Base-by-base conservation (phyloP, 345 rosid species). In the Hibiscus syriacus region DNA sequence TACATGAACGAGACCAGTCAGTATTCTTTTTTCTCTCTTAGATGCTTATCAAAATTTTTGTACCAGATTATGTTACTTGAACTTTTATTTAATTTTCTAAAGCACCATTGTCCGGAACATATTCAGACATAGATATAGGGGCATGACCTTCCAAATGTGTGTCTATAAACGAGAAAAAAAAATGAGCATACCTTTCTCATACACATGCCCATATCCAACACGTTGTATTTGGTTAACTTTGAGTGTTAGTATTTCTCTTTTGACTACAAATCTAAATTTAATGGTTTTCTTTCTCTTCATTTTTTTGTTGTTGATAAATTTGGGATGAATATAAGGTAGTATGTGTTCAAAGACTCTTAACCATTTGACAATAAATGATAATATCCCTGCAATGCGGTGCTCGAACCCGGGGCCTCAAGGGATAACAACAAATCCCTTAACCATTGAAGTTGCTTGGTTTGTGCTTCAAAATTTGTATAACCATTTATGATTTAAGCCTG, bases 1-100 rank as follows among this genome's bases (percentile, higher is more conserved):
- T 92, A 19, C 96, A 84, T 70, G 99, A 95, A 73, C 81, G 99
- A 79, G 99, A 95, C 77, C 92, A 92, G 99, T 95, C 59, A 90
- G 90, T 84, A 56, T 68, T 79, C 70, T 67, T 16, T 41, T n/a
- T 78, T 16, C 55, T 50, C 43, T 8, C 69, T 62, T 17, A n/a
- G 43, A 27, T 71, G 30, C 22, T 6, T 67, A 12, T 58, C 29
- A 11, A 9, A 26, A 61, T 54, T 23, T 54, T 12, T 25, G n/a
- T 4, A 23, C 12, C 13, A 23, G 30, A 25, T 12, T 54, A 23
- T 54, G 30, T 54, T 54, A 54, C 57, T 12, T 3, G 16, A 54
- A 12, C 16, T 11, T 54, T 23, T 22, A 53, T 53, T 53, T 54
- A 0, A n/a, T 48, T 3, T 12, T 10, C n/a, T 54, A 2, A 11